Conservation (phyloP, 1,139 yeast genomes). For the Pichia sp. region DNA sequence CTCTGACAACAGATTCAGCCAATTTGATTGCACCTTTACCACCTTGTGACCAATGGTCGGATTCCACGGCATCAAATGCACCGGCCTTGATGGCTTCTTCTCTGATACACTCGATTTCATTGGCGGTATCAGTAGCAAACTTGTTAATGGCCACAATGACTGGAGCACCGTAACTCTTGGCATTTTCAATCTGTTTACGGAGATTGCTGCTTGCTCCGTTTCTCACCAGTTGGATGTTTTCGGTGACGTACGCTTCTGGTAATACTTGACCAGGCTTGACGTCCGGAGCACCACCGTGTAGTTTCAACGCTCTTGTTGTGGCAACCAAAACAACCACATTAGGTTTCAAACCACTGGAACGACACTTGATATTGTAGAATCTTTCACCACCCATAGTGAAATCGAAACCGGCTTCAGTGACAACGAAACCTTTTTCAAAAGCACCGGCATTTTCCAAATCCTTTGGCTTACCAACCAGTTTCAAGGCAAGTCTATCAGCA, state of each 20-base stretch:
- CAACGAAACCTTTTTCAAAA: conserved; percentile 52
- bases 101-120: conserved; percentile 57
- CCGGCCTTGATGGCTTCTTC: conserved; percentile 63
- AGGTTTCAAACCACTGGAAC: conserved; percentile 66
- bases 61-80: conserved; percentile 64
- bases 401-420: conserved; percentile 82
- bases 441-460: conserved; percentile 18
- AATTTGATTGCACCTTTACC: conserved; percentile 65
- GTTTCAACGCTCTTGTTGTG: conserved; percentile 69
- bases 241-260: conserved; percentile 59
- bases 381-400: conserved; percentile 89
- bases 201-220: conserved; percentile 58
- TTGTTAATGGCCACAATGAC: conserved; percentile 76
- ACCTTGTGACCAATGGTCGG: conserved; percentile 80
- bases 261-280: conserved; percentile 75
- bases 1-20: conserved; percentile 62
- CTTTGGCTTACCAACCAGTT: conserved; percentile 40
- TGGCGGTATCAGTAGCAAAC: conserved; percentile 62
- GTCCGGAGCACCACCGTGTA: conserved; percentile 81
- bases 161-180: conserved; percentile 63
- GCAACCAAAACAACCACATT: conserved; percentile 73
- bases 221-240: conserved; percentile 54
- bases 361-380: conserved; percentile 71
- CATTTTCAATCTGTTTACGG: conserved; percentile 68
- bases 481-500: conserved; percentile 68